A percentile compares a stretch with the other conserved stretches of the same genome.
phyloP scores from a whole-genome alignment of 192 early-diverging fungal species.

The Coemansia sp. region DNA sequence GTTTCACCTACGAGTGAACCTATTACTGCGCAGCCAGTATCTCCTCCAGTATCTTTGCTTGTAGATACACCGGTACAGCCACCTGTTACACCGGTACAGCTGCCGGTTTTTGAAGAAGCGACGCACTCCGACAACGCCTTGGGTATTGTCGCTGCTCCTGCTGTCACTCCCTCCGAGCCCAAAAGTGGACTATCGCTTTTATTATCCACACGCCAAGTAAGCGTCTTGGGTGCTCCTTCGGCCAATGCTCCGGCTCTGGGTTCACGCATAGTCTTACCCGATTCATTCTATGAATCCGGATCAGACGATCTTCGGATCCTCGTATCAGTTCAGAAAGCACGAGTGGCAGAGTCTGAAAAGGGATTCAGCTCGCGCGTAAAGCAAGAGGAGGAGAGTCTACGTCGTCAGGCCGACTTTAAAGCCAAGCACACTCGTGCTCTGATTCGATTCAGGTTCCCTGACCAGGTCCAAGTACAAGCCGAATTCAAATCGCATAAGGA shows the following conservation, averaged over 20 bases:
- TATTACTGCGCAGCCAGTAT: neutral
- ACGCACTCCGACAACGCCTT: neutral
- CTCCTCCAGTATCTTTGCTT: neutral
- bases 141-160: neutral
- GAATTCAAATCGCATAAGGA: slow-evolving; percentile 68
- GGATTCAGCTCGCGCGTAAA: slow-evolving; percentile 78
- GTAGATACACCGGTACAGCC: neutral
- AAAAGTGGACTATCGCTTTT: neutral
- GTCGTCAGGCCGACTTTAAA: slow-evolving; percentile 26
- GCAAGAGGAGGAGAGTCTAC: slow-evolving; percentile 70
- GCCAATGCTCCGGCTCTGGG: slow-evolving; percentile 26
- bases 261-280: slow-evolving; percentile 69
- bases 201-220: slow-evolving; percentile 18
- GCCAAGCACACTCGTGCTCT: slow-evolving; percentile 49
- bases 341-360: slow-evolving; percentile 60
- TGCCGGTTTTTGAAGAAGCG: neutral
- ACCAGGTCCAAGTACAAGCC: slow-evolving; percentile 71
- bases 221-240: slow-evolving; percentile 58
- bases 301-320: slow-evolving; percentile 69
- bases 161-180: neutral
- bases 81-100: neutral
- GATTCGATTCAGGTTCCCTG: slow-evolving; percentile 85
- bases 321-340: slow-evolving; percentile 58
- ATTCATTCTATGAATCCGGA: slow-evolving; percentile 81
- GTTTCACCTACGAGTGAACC: neutral